Conservation (phyloP, 176 grass and related monocot genomes). For the Ensete ventricosum region DNA sequence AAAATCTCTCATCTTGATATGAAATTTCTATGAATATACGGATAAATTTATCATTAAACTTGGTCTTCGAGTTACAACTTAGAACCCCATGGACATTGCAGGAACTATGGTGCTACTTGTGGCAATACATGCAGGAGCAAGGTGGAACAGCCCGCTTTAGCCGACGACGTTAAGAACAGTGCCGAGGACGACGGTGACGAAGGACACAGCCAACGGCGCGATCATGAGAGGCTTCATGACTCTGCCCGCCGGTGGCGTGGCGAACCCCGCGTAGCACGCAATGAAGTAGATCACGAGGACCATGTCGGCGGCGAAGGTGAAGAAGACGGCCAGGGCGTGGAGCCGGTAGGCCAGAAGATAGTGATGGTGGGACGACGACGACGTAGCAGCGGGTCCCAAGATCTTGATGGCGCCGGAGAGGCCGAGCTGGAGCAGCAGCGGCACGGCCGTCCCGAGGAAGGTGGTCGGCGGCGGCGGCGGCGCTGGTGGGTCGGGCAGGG, state of each 20-base stretch:
- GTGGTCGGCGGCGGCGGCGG: neutral
- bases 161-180: neutral
- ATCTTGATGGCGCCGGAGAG: constrained; percentile 5
- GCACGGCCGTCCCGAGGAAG: neutral
- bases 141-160: neutral
- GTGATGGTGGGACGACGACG: neutral
- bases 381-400: neutral
- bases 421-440: neutral
- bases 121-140: too few relatives aligned
- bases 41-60: too few relatives aligned
- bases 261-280: neutral
- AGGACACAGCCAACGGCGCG: neutral
- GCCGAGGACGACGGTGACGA: neutral
- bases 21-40: too few relatives aligned
- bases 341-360: neutral
- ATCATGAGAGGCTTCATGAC: neutral
- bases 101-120: too few relatives aligned
- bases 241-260: neutral
- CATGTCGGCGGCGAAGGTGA: neutral
- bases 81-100: too few relatives aligned
- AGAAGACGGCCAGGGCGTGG: neutral
- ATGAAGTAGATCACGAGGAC: neutral
- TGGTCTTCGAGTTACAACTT: too few relatives aligned
- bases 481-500: neutral
- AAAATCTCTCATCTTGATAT: too few relatives aligned